These are phyloP conservation scores for slime mould (Dictyostelium discoideum) DNA, from an alignment of 78 protist genomes.

Conservation along the genomic window dicty_2.7 NC_007090.3:56001-56500, in stretches of 20 bases:
- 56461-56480: neutral
- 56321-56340: neutral
- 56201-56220: neutral
- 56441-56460: conserved; percentile 22
- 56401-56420: neutral
- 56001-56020: conserved; percentile 22
- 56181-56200: neutral
- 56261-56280: neutral
- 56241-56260: neutral
- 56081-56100: conserved; percentile 44
- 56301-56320: conserved; percentile 1
- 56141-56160: neutral
- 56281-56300: neutral
- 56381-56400: neutral
- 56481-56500: neutral
- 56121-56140: neutral
- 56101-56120: conserved; percentile 7
- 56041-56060: conserved; percentile 25
- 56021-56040: conserved; percentile 21
- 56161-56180: neutral
- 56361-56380: neutral
- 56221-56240: neutral
- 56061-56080: conserved; percentile 36
- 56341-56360: neutral
- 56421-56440: conserved; percentile 24